These are phyloP conservation scores for Neopestalotiopsis rosae DNA, from an alignment of 2,329 filamentous ascomycete genomes.

Conservation along the genomic window DNA sequence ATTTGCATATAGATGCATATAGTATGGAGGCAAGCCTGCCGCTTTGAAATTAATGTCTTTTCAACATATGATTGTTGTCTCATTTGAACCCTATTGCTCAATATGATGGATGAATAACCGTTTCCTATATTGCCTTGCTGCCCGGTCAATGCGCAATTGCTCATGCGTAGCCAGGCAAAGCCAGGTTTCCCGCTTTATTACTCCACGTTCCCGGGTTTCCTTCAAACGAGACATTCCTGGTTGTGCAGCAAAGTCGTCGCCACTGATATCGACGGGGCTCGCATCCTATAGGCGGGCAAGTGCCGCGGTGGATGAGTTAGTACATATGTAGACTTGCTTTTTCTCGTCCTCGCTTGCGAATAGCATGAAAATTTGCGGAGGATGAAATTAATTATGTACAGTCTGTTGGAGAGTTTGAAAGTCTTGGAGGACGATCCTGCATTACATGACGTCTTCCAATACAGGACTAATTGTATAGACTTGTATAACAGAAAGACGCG, in stretches of 20 bases:
- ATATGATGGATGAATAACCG: no score
- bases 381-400: background rate
- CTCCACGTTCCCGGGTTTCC: background rate
- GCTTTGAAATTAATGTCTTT: slow-evolving; percentile 16
- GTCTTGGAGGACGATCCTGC: no score
- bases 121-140: no score
- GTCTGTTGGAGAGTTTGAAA: no score
- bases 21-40: background rate
- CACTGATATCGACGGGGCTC: background rate
- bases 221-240: background rate
- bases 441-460: no score
- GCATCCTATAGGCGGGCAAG: background rate
- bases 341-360: background rate
- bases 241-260: background rate
- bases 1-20: slow-evolving; percentile 7
- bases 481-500: no score
- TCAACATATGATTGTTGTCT: background rate
- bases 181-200: background rate
- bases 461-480: no score
- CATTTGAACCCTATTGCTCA: background rate
- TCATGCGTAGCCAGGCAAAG: background rate
- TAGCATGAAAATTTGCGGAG: background rate
- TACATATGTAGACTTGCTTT: background rate
- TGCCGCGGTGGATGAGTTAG: background rate
- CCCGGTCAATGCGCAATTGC: no score